Evolutionary conservation across 108 stramenopile species (phyloP).

Genomic region (Tribonema minus): DNA sequence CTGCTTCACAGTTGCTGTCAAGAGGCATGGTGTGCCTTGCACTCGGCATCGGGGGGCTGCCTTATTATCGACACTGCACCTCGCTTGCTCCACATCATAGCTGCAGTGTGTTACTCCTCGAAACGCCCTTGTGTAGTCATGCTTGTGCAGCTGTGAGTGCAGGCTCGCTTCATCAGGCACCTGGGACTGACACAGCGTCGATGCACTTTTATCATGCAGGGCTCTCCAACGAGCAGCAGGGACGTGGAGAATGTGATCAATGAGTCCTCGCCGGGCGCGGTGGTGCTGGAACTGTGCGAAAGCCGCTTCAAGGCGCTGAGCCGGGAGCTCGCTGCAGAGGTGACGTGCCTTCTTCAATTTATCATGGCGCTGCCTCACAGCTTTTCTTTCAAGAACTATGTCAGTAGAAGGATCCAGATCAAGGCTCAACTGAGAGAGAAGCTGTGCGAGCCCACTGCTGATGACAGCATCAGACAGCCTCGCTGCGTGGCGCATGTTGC

Average conservation of each 20-base stretch:
- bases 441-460: no score
- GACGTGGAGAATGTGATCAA: conserved; percentile 22
- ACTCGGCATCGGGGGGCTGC: no score
- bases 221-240: conserved; percentile 3
- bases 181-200: no score
- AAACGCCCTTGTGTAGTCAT: neutral
- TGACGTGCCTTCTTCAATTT: neutral
- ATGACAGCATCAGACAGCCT: no score
- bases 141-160: neutral
- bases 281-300: conserved; percentile 35
- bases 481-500: no score
- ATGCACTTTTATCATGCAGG: conserved; percentile 4
- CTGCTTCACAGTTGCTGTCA: neutral
- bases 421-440: no score
- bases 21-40: neutral
- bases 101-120: neutral
- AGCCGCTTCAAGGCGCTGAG: conserved; percentile 20
- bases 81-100: neutral
- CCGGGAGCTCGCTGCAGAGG: conserved; percentile 6
- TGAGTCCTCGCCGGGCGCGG: conserved; percentile 7
- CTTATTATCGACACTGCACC: neutral
- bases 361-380: no score
- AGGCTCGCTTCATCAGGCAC: neutral
- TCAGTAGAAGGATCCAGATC: no score
- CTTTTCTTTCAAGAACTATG: no score